phyloP scores from a whole-genome alignment of 306 rosid species.

The Vigna hirtella region DNA sequence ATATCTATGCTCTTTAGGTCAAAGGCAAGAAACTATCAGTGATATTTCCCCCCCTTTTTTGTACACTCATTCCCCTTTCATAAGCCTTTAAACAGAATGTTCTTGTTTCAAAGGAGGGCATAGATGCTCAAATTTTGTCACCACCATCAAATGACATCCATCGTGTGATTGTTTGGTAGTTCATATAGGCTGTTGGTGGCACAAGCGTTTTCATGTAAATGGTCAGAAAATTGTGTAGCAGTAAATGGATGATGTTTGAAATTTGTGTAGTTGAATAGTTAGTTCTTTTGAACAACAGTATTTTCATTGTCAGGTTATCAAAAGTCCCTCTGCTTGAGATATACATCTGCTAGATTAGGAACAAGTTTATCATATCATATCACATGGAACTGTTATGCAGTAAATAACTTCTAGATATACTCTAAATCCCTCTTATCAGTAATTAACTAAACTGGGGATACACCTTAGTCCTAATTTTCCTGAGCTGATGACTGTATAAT shows the following conservation, averaged over 20 bases:
- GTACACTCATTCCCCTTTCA: slow-evolving; percentile 11
- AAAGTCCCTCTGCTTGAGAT: slow-evolving; percentile 16
- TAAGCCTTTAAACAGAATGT: slow-evolving; percentile 7
- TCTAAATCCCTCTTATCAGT: slow-evolving; percentile 5
- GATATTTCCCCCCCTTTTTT: background rate
- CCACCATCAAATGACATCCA: background rate
- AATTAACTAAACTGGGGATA: slow-evolving; percentile 12
- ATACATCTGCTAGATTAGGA: slow-evolving; percentile 14
- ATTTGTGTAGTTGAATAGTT: slow-evolving; percentile 28
- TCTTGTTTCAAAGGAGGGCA: slow-evolving; percentile 33
- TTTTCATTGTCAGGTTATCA: slow-evolving; percentile 16
- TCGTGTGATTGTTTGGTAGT: background rate
- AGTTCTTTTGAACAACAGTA: background rate
- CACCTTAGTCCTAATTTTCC: background rate
- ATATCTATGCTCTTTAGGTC: background rate
- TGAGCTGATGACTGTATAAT: slow-evolving; percentile 10
- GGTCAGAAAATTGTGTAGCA: background rate
- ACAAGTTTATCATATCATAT: slow-evolving; percentile 5
- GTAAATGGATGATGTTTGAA: background rate
- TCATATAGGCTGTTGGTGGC: slow-evolving; percentile 12
- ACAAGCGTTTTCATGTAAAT: slow-evolving; percentile 47
- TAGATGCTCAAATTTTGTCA: slow-evolving; percentile 23
- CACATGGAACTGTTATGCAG: slow-evolving; percentile 15
- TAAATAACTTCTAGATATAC: slow-evolving; percentile 4
- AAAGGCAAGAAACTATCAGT: slow-evolving; percentile 43